Conservation (phyloP, 768 basidiomycete species). For the Amanita rubescens region DNA sequence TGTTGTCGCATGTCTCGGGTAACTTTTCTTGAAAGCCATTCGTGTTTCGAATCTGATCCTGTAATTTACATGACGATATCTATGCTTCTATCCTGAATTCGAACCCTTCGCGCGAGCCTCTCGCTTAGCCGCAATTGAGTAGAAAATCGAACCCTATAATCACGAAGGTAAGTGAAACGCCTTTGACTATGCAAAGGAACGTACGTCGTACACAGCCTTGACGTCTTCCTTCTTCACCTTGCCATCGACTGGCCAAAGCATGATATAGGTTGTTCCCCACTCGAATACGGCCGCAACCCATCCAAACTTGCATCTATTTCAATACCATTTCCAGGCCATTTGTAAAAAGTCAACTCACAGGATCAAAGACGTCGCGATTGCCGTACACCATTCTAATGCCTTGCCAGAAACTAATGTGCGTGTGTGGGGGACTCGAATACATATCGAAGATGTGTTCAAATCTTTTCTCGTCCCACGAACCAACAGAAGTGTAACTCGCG, state of each 20-base stretch:
- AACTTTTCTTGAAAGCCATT: conserved; percentile 45
- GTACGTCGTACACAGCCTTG: conserved; percentile 31
- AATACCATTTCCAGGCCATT: not conserved
- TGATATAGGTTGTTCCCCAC: conserved; percentile 33
- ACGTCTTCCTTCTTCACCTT: conserved; percentile 32
- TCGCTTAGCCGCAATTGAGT: conserved; percentile 13
- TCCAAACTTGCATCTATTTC: conserved; percentile 27
- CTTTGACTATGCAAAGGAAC: conserved; percentile 8
- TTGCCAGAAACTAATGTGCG: conserved; percentile 30
- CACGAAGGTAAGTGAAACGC: not conserved
- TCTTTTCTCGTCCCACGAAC: conserved; percentile 32
- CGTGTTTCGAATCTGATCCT: conserved; percentile 24
- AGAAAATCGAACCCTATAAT: conserved; percentile 27
- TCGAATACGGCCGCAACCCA: conserved; percentile 33
- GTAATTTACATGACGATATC: not conserved
- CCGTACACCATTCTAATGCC: conserved; percentile 33
- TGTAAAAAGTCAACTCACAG: conserved; percentile 16
- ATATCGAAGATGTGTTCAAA: conserved; percentile 34
- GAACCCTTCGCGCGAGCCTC: not conserved
- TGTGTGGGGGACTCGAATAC: conserved; percentile 33
- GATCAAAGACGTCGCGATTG: conserved; percentile 32
- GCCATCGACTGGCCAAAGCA: conserved; percentile 30
- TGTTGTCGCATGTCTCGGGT: conserved; percentile 60
- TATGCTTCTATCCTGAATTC: not conserved
- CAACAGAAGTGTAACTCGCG: conserved; percentile 27